phyloP scores from a whole-genome alignment of 2,329 filamentous ascomycete species.

The Microdochium bolleyi region DNA sequence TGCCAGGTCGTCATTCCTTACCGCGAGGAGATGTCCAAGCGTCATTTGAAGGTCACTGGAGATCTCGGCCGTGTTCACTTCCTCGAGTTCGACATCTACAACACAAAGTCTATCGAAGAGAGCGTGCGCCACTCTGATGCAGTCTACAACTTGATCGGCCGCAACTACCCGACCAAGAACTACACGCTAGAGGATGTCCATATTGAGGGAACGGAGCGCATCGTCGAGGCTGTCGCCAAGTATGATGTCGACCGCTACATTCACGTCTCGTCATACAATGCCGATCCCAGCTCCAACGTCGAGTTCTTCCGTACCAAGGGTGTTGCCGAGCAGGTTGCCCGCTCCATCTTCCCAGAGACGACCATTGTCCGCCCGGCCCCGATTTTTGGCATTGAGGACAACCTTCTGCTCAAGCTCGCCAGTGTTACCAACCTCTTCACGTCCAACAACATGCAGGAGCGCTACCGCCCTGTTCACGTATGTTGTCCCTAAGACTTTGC shows the following conservation, averaged over 20 bases:
- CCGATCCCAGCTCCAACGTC: conserved; percentile 67
- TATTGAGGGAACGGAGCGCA: conserved; percentile 84
- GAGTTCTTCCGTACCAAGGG: conserved; percentile 93
- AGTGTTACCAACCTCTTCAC: conserved; percentile 75
- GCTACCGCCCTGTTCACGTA: conserved; percentile 87
- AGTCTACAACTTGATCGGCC: conserved; percentile 92
- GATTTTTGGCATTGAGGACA: conserved; percentile 92
- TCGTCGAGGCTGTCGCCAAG: conserved; percentile 89
- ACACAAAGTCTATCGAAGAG: conserved; percentile 92
- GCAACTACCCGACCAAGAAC: conserved; percentile 97
- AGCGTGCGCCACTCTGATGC: conserved; percentile 95
- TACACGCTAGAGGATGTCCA: conserved; percentile 90
- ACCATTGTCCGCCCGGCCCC: conserved; percentile 93
- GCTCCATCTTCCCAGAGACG: conserved; percentile 89
- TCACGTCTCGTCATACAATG: conserved; percentile 93
- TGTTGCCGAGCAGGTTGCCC: conserved; percentile 72
- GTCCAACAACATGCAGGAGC: conserved; percentile 87
- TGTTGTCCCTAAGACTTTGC: conserved; percentile 16
- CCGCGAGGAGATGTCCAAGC: conserved; percentile 96
- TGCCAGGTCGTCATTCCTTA: conserved; percentile 90
- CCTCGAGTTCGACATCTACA: conserved; percentile 89
- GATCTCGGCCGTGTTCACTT: conserved; percentile 88
- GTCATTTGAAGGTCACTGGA: conserved; percentile 92
- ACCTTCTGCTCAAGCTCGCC: conserved; percentile 79
- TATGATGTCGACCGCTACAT: conserved; percentile 97